Conservation (phyloP, 2,329 filamentous ascomycete genomes). For the Aspergillus unguis region DNA sequence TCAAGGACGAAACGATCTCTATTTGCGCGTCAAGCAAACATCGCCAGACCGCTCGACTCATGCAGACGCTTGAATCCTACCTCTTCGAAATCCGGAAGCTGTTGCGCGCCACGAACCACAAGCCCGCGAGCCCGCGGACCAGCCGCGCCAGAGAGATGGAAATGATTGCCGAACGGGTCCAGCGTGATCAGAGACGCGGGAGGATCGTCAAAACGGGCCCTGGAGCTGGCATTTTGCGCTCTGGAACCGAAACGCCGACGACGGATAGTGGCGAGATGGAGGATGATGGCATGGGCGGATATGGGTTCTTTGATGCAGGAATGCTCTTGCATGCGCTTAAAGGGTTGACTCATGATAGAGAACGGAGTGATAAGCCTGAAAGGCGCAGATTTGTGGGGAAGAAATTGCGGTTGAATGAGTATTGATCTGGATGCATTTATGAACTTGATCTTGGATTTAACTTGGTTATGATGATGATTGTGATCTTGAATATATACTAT, state of each 20-base stretch:
- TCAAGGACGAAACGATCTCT: conserved; percentile 87
- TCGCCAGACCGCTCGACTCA: conserved; percentile 83
- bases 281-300: conserved; percentile 88
- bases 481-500: neutral
- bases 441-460: neutral
- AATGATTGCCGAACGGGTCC: conserved; percentile 38
- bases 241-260: conserved; percentile 58
- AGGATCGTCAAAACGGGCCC: conserved; percentile 60
- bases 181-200: conserved; percentile 61
- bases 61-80: conserved; percentile 87
- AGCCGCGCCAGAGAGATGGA: conserved; percentile 62
- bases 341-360: conserved; percentile 44
- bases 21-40: conserved; percentile 95
- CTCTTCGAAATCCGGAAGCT: conserved; percentile 86
- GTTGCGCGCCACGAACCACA: conserved; percentile 64
- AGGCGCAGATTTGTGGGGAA: conserved; percentile 46
- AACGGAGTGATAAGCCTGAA: conserved; percentile 37
- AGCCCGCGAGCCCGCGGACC: conserved; percentile 51
- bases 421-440: conserved; percentile 25
- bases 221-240: conserved; percentile 39
- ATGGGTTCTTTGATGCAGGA: conserved; percentile 96
- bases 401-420: conserved; percentile 48
- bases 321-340: conserved; percentile 89
- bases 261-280: conserved; percentile 70
- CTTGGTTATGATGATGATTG: conserved; percentile 2